phyloP scores from a whole-genome alignment of 495 filamentous ascomycete species.

The Penicillium crystallinum region DNA sequence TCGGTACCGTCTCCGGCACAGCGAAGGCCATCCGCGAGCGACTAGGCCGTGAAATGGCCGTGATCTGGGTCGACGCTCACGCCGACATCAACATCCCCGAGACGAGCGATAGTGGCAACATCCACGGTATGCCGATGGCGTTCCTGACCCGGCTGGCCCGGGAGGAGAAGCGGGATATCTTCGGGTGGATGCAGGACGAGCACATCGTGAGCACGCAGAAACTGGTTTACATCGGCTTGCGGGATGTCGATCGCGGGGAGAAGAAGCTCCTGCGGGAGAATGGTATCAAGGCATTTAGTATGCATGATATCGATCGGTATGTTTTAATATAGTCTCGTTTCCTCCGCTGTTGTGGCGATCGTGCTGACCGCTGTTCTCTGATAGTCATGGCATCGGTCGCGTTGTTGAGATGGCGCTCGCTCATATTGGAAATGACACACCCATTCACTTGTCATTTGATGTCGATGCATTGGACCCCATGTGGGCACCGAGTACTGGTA shows the following conservation, averaged over 20 bases:
- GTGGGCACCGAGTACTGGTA: slow-evolving; percentile 94
- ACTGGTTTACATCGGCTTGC: slow-evolving; percentile 93
- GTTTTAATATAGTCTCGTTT: slow-evolving; percentile 9
- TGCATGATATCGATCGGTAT: slow-evolving; percentile 93
- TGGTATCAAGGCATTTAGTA: slow-evolving; percentile 91
- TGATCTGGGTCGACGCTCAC: slow-evolving; percentile 99
- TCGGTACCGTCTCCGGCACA: slow-evolving; percentile 82
- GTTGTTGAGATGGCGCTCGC: slow-evolving; percentile 97
- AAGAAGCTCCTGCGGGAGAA: slow-evolving; percentile 85
- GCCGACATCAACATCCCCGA: slow-evolving; percentile 97
- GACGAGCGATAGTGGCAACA: slow-evolving; percentile 82
- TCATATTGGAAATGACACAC: slow-evolving; percentile 88
- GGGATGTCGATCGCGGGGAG: slow-evolving; percentile 88
- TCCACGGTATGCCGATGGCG: slow-evolving; percentile 96
- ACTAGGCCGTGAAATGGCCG: slow-evolving; percentile 73
- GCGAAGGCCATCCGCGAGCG: slow-evolving; percentile 81
- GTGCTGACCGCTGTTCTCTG: slow-evolving; percentile 5
- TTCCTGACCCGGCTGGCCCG: slow-evolving; percentile 81
- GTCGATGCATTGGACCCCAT: slow-evolving; percentile 94
- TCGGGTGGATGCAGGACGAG: slow-evolving; percentile 78
- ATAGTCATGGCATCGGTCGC: slow-evolving; percentile 81
- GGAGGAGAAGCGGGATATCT: slow-evolving; percentile 65
- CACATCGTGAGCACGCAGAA: slow-evolving; percentile 67
- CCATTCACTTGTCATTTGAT: slow-evolving; percentile 95
- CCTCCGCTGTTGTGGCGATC: background rate